These are phyloP conservation scores for Backusella luteola DNA, from an alignment of 192 early-diverging fungal species.

Conservation along the genomic window DNA sequence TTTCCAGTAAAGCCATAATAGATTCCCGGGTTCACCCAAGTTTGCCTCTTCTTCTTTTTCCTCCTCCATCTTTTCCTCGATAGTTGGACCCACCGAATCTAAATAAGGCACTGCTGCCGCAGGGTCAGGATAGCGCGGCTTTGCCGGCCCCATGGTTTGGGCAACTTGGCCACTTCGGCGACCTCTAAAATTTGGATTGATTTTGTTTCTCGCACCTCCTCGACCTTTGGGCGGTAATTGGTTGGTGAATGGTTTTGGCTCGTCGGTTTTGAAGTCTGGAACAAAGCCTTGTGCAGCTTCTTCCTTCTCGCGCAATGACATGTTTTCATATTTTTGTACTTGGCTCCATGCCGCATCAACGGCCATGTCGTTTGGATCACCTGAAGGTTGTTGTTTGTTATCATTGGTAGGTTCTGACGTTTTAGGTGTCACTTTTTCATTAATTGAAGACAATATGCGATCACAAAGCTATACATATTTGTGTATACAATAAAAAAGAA, in stretches of 20 bases:
- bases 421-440: constrained; percentile 7
- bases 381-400: neutral
- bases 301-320: constrained; percentile 25
- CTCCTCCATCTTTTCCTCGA: constrained; percentile 1
- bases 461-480: neutral
- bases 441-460: neutral
- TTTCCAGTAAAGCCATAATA: constrained; percentile 27
- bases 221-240: neutral
- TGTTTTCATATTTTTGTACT: constrained; percentile 21
- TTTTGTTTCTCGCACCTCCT: neutral
- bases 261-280: neutral
- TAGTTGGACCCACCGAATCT: neutral
- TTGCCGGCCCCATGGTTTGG: neutral
- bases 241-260: neutral
- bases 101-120: constrained; percentile 15
- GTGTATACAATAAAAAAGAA: neutral
- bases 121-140: constrained; percentile 8
- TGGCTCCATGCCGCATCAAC: constrained; percentile 24
- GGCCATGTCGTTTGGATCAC: neutral
- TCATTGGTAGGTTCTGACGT: neutral
- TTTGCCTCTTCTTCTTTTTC: constrained; percentile 9
- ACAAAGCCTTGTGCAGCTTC: constrained; percentile 13
- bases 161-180: neutral
- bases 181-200: neutral
- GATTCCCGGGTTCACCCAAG: neutral